A percentile compares a stretch with the other conserved stretches of the same genome.
phyloP scores from a whole-genome alignment of 2,329 filamentous ascomycete species.

The Epicoccum sorghinum region DNA sequence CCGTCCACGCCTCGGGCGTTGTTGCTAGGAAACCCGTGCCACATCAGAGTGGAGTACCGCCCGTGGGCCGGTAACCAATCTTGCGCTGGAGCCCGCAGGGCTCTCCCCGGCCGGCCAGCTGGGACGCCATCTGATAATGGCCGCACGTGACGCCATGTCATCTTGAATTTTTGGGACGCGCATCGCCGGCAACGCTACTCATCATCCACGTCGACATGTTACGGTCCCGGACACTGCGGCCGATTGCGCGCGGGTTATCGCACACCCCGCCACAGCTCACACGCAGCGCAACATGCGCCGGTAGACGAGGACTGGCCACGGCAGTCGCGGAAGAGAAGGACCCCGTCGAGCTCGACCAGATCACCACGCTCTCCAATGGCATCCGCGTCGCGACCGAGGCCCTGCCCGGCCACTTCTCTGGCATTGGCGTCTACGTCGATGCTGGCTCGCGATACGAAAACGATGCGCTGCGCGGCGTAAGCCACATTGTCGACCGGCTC shows the following conservation, averaged over 20 bases:
- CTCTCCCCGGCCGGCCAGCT: neutral
- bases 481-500: constrained; percentile 93
- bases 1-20: no score
- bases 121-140: neutral
- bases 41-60: neutral
- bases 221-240: constrained; percentile 35
- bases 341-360: constrained; percentile 81
- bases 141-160: constrained; percentile 17
- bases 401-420: constrained; percentile 90
- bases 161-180: constrained; percentile 19
- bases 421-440: constrained; percentile 94
- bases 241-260: constrained; percentile 36
- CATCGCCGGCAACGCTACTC: constrained; percentile 1
- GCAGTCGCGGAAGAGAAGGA: constrained; percentile 59
- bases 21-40: constrained; percentile 2
- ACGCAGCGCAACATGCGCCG: constrained; percentile 2
- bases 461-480: constrained; percentile 81
- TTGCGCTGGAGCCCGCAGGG: no score
- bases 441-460: constrained; percentile 95
- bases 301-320: constrained; percentile 10
- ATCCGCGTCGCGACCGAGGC: constrained; percentile 94
- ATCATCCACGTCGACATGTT: constrained; percentile 34
- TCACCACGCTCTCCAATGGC: constrained; percentile 90
- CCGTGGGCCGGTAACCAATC: no score
- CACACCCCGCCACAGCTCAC: constrained; percentile 24